phyloP scores from a whole-genome alignment of 2,329 filamentous ascomycete genomes.

The Epichloe scottii region DNA sequence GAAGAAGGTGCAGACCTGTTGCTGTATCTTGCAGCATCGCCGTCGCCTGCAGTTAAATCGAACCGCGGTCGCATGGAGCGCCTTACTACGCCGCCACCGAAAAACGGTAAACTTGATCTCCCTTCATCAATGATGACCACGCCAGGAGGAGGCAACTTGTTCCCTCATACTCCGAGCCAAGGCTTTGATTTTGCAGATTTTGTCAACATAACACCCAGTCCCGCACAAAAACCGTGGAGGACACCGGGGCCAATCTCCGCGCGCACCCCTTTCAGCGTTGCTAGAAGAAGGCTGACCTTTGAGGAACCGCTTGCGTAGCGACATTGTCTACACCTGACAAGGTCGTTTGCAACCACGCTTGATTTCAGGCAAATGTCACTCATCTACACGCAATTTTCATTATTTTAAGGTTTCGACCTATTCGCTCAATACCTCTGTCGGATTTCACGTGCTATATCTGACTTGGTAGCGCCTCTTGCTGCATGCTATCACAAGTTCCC shows the following conservation, averaged over 20 bases:
- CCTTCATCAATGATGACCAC: constrained; percentile 87
- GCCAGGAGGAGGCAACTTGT: constrained; percentile 56
- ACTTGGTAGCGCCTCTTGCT: not conserved
- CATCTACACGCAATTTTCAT: not conserved
- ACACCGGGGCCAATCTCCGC: constrained; percentile 51
- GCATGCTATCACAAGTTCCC: not conserved
- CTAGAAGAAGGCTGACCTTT: constrained; percentile 70
- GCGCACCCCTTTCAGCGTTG: constrained; percentile 50
- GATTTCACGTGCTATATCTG: not conserved
- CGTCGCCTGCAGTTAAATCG: constrained; percentile 61
- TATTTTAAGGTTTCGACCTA: not conserved
- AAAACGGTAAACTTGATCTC: constrained; percentile 51
- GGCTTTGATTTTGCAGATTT: constrained; percentile 91
- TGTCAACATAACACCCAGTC: constrained; percentile 92
- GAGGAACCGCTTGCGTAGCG: constrained; percentile 42
- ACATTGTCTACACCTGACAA: constrained; percentile 2
- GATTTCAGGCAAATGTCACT: not conserved
- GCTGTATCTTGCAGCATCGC: constrained; percentile 80
- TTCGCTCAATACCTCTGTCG: not conserved
- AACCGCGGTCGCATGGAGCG: constrained; percentile 44
- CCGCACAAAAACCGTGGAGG: constrained; percentile 80
- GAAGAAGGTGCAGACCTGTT: constrained; percentile 74
- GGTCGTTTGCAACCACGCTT: not conserved
- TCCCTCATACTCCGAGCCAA: constrained; percentile 69
- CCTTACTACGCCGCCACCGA: constrained; percentile 65